A percentile compares a stretch with the other conserved stretches of the same genome.
Conservation (phyloP, 2,329 filamentous ascomycete genomes). For the Nemania abortiva region DNA sequence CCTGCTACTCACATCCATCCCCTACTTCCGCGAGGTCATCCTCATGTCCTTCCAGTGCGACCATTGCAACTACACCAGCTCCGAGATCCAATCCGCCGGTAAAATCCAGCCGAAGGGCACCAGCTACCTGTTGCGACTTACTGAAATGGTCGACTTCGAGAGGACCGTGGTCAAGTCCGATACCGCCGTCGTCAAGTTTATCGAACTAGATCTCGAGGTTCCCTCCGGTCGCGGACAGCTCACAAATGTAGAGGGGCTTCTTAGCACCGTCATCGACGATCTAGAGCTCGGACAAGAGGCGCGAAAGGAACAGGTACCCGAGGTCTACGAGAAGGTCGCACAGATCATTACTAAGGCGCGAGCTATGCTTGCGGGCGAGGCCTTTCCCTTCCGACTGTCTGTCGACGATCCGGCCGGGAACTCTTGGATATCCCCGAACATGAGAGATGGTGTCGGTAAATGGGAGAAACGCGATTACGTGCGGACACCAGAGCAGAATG, state of each 20-base stretch:
- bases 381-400: conserved; percentile 88
- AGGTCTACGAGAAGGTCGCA: conserved; percentile 82
- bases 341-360: conserved; percentile 79
- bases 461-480: conserved; percentile 88
- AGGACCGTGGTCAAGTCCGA: conserved; percentile 95
- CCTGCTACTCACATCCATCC: conserved; percentile 90
- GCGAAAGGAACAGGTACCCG: conserved; percentile 81
- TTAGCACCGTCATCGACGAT: conserved; percentile 82
- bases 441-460: conserved; percentile 83
- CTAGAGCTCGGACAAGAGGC: conserved; percentile 84
- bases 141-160: conserved; percentile 78
- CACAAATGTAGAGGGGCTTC: conserved; percentile 91
- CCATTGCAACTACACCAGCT: conserved; percentile 89
- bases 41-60: conserved; percentile 97
- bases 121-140: conserved; percentile 85
- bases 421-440: conserved; percentile 93
- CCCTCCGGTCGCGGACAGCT: conserved; percentile 91
- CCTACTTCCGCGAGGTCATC: conserved; percentile 97
- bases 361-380: conserved; percentile 80
- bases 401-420: conserved; percentile 95
- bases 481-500: conserved; percentile 88
- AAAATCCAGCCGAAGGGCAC: conserved; percentile 90
- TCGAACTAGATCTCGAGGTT: conserved; percentile 93
- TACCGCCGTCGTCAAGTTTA: conserved; percentile 84
- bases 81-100: conserved; percentile 92